Conservation (phyloP, 805 yeast genomes). For the Cyberlindnera samutprakarnensis region DNA sequence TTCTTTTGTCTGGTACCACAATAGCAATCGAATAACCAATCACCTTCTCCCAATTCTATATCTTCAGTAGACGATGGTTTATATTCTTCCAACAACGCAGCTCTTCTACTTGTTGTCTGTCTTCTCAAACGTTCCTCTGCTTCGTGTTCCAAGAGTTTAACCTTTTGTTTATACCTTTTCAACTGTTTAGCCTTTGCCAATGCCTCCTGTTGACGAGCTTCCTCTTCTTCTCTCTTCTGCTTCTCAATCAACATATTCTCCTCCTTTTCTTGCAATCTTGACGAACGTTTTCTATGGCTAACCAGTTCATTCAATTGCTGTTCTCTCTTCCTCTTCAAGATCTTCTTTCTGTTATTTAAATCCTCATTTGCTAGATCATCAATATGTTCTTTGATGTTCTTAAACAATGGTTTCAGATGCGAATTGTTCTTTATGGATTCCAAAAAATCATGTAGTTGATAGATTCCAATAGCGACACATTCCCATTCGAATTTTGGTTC, state of each 20-base stretch:
- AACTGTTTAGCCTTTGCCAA: constrained; percentile 39
- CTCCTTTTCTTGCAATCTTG: constrained; percentile 64
- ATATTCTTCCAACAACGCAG: constrained; percentile 23
- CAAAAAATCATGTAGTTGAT: constrained; percentile 30
- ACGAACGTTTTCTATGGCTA: constrained; percentile 65
- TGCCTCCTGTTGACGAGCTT: constrained; percentile 18
- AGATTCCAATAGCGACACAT: constrained; percentile 36
- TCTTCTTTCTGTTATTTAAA: constrained; percentile 43
- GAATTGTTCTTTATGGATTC: constrained; percentile 23
- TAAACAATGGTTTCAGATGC: constrained; percentile 25
- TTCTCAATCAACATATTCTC: constrained; percentile 43
- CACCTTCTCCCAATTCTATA: constrained; percentile 27
- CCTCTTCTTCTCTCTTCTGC: constrained; percentile 31
- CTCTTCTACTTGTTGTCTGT: constrained; percentile 17
- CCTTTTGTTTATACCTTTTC: constrained; percentile 17
- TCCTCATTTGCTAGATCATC: constrained; percentile 36
- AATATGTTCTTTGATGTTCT: constrained; percentile 24
- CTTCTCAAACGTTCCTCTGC: constrained; percentile 19
- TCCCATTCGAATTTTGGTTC: constrained; percentile 35
- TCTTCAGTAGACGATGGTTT: constrained; percentile 8
- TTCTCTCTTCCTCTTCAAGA: constrained; percentile 51
- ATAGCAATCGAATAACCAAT: constrained; percentile 30
- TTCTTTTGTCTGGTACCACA: constrained; percentile 29
- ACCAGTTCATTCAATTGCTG: constrained; percentile 55
- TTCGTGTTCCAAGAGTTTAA: constrained; percentile 16